These are phyloP conservation scores for Rhizoclosmatium sp. DNA, from an alignment of 192 early-diverging fungal species.

Conservation along the genomic window DNA sequence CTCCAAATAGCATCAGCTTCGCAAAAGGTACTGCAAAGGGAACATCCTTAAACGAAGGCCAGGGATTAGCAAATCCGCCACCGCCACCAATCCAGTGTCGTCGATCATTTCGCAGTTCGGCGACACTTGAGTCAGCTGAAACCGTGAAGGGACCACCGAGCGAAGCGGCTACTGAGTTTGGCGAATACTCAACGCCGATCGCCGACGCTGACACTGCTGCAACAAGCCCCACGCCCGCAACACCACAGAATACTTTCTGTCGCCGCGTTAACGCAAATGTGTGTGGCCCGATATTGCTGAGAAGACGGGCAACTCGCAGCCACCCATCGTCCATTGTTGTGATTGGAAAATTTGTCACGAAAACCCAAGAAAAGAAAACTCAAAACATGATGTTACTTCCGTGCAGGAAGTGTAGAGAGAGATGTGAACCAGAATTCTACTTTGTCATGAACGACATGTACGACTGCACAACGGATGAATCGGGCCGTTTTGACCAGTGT, in stretches of 20 bases:
- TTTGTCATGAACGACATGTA: no score
- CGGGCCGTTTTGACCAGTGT: no score
- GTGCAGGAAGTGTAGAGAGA: no score
- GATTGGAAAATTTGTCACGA: no score
- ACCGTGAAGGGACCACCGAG: neutral
- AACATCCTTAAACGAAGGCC: slow-evolving; percentile 57
- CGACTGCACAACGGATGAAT: no score
- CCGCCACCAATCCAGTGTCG: slow-evolving; percentile 55
- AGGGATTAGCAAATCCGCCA: slow-evolving; percentile 74
- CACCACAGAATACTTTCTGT: neutral
- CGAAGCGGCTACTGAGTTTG: neutral
- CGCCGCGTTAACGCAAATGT: slow-evolving; percentile 5
- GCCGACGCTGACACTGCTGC: neutral
- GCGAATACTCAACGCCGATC: neutral
- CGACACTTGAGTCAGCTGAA: neutral
- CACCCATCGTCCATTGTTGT: no score
- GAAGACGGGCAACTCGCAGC: neutral
- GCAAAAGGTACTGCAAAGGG: slow-evolving; percentile 35
- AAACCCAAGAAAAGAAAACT: no score
- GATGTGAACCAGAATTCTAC: no score
- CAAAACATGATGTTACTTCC: no score
- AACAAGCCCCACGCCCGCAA: neutral
- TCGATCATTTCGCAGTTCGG: neutral
- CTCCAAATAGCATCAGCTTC: slow-evolving; percentile 34
- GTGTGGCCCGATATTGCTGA: neutral